phyloP scores from a whole-genome alignment of 768 basidiomycete genomes.

The Clathrus columnatus region DNA sequence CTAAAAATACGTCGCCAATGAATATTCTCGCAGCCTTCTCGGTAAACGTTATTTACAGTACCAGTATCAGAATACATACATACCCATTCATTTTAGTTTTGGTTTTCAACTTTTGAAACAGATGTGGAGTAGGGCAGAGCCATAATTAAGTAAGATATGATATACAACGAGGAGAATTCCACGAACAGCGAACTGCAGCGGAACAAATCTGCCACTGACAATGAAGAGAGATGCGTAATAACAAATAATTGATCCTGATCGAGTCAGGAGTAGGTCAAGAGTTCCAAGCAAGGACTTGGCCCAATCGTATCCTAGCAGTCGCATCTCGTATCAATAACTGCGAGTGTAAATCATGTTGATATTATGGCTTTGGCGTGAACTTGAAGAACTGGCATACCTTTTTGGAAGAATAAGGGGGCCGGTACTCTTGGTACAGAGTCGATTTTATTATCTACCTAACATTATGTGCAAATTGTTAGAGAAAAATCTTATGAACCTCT shows the following conservation, averaged over 20 bases:
- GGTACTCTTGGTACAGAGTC: conserved; percentile 58
- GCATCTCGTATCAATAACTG: conserved; percentile 75
- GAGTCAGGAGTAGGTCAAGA: conserved; percentile 43
- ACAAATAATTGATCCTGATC: neutral
- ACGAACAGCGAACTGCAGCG: neutral
- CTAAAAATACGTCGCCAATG: conserved; percentile 3
- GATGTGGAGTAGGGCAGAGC: too few species aligned
- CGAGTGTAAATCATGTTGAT: conserved; percentile 77
- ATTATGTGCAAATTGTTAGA: too few species aligned
- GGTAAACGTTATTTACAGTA: conserved; percentile 51
- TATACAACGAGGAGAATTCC: neutral
- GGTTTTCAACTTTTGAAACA: too few species aligned
- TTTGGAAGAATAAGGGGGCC: conserved; percentile 30
- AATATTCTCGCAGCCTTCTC: conserved; percentile 39
- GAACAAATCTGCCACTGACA: too few species aligned
- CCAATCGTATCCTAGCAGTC: conserved; percentile 49
- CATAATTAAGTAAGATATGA: too few species aligned
- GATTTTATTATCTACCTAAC: conserved; percentile 6
- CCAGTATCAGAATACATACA: conserved; percentile 58
- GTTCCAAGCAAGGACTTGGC: conserved; percentile 52
- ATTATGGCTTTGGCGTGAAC: conserved; percentile 70
- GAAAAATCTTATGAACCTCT: too few species aligned
- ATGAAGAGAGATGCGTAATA: too few species aligned
- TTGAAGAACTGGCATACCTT: neutral
- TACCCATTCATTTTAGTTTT: too few species aligned